These are phyloP conservation scores for Spatholobus suberectus DNA, from an alignment of 306 rosid species.

Conservation along the genomic window DNA sequence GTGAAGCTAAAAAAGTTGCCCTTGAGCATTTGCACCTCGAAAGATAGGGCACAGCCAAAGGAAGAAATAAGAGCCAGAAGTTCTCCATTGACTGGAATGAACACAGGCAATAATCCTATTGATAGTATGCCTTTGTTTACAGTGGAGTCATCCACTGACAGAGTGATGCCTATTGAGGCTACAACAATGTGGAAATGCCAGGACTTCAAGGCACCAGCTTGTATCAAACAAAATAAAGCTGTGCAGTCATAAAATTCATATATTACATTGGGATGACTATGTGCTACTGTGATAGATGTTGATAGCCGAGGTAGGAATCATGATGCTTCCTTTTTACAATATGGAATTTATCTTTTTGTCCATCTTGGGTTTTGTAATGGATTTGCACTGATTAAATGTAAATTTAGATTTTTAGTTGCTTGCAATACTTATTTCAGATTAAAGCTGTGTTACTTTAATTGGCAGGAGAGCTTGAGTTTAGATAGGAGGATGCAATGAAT, in stretches of 20 bases:
- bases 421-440: constrained; percentile 52
- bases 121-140: constrained; percentile 63
- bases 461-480: constrained; percentile 52
- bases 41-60: constrained; percentile 72
- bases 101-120: constrained; percentile 52
- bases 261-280: constrained; percentile 48
- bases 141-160: constrained; percentile 63
- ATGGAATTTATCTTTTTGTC: constrained; percentile 49
- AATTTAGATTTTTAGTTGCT: constrained; percentile 71
- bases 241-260: constrained; percentile 67
- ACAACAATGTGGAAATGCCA: constrained; percentile 85
- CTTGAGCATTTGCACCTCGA: constrained; percentile 75
- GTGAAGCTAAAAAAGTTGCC: constrained; percentile 86
- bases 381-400: constrained; percentile 72
- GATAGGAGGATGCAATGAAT: constrained; percentile 56
- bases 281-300: constrained; percentile 52
- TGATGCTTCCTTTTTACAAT: constrained; percentile 51
- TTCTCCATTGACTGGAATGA: constrained; percentile 55
- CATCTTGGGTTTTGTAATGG: constrained; percentile 65
- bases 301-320: constrained; percentile 81
- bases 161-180: constrained; percentile 67
- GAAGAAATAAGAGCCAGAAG: constrained; percentile 63
- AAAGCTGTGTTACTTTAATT: constrained; percentile 46
- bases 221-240: constrained; percentile 78
- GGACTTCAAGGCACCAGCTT: constrained; percentile 72